These are phyloP conservation scores for Fusarium buxicola DNA, from an alignment of 2,329 filamentous ascomycete genomes.

Conservation along the genomic window DNA sequence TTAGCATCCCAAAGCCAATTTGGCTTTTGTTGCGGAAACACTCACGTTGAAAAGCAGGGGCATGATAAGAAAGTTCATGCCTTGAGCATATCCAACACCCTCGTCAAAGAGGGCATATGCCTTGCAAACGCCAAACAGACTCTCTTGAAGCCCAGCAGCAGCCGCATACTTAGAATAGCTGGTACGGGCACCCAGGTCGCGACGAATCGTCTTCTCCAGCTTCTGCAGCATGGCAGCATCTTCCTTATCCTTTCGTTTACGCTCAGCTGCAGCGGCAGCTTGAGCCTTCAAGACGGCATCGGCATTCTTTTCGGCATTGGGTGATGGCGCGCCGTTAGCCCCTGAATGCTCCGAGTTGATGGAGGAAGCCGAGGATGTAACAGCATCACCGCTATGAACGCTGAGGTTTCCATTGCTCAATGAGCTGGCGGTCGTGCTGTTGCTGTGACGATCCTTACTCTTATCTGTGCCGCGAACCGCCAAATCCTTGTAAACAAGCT, in stretches of 20 bases:
- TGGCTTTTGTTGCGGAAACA: not conserved
- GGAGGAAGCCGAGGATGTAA: constrained; percentile 85
- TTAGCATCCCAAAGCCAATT: constrained; percentile 13
- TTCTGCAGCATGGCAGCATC: constrained; percentile 79
- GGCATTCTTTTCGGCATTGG: constrained; percentile 69
- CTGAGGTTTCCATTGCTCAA: constrained; percentile 66
- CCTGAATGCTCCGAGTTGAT: constrained; percentile 82
- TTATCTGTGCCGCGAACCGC: constrained; percentile 84
- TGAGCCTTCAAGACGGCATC: constrained; percentile 76
- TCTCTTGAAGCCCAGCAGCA: constrained; percentile 90
- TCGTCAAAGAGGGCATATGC: constrained; percentile 97
- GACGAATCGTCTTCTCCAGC: constrained; percentile 90
- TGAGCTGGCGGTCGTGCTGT: constrained; percentile 63
- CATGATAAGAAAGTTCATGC: constrained; percentile 99
- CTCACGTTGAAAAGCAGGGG: constrained; percentile 91
- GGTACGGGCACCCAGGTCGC: constrained; percentile 90
- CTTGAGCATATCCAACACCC: constrained; percentile 94
- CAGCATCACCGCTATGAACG: constrained; percentile 71
- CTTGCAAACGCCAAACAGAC: constrained; percentile 95
- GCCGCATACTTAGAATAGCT: constrained; percentile 97
- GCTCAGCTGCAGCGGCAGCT: constrained; percentile 71
- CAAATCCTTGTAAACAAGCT: constrained; percentile 86
- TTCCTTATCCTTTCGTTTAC: constrained; percentile 82
- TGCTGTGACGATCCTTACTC: constrained; percentile 73
- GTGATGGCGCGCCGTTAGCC: constrained; percentile 66